Evolutionary conservation across 176 grass and related monocot genomes (phyloP), one percentile per base, ranked within the genome.

Genomic region (Triticum aestivum): DNA sequence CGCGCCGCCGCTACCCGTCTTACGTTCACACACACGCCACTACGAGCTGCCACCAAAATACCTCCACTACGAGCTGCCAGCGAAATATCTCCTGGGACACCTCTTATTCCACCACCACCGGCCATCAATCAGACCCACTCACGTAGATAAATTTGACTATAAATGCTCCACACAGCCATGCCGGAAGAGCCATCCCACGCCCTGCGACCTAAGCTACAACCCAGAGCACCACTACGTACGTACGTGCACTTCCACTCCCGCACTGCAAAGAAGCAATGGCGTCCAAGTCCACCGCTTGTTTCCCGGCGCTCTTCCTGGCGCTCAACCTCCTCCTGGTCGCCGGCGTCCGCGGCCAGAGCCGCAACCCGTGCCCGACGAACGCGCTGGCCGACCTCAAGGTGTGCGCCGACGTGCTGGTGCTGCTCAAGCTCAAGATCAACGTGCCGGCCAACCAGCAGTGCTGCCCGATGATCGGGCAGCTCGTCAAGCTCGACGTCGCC

Each of bases 351-450:
- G 75, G 65, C 56, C 89, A 90, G 89, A 42, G 82, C 18, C 84
- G 89, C 35, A 91, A 85, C 72, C 86, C 80, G 24, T 93, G 91
- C 88, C 91, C 91, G 56, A 77, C 88, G 32, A 90, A 83, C 38
- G 82, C 88, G 37, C 66, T 93, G 33, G 84, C 66, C 3, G 75
- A 88, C 42, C 86, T 93, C 2, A 90, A 84, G 82, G 85, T 83
- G 64, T 93, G 91, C 86, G 88, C 86, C 37, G 85, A 93, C 82
- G 88, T 93, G 64, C 86, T 93, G 44, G 86, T 81, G 24, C 65
- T 89, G 64, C 85, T 93, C 39, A 85, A 90, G 85, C 78, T 87
- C 82, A 87, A 70, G 81, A 74, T 90, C 77, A 87, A 86, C 75
- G 87, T 84, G 62, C 88, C 91, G 65, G 78, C 67, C 15, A 88